Percentiles rank a stretch among this genome's conserved stretches.
phyloP scores from a whole-genome alignment of 1,284 basidiomycete genomes.

The Pascua guehoae region DNA sequence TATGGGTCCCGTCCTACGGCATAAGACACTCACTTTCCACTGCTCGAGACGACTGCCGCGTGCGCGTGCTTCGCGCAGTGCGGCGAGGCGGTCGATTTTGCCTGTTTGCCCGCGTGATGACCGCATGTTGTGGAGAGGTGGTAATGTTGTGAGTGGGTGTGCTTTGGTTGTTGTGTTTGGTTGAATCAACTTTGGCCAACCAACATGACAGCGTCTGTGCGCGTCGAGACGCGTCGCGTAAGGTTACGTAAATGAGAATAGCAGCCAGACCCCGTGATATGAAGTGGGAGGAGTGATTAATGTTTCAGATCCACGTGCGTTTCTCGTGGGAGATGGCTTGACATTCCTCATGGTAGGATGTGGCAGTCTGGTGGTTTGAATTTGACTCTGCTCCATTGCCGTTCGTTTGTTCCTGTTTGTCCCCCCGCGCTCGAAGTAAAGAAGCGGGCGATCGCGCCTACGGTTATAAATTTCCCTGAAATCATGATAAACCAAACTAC shows the following conservation, averaged over 20 bases:
- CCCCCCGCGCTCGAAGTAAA: too few species aligned
- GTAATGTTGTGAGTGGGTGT: background rate
- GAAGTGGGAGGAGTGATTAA: background rate
- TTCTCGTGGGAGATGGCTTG: too few species aligned
- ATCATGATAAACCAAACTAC: too few species aligned
- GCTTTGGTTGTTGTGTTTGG: background rate
- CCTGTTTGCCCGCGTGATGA: constrained; percentile 1
- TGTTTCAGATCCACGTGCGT: too few species aligned
- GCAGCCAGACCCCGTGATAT: background rate
- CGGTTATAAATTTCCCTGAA: too few species aligned
- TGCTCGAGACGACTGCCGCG: constrained; percentile 50
- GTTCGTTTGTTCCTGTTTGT: too few species aligned
- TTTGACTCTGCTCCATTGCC: too few species aligned
- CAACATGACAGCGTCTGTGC: constrained; percentile 4
- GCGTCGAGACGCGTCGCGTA: constrained; percentile 5
- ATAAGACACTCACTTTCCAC: constrained; percentile 49
- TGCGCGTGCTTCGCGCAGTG: constrained; percentile 50
- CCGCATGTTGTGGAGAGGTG: constrained; percentile 1
- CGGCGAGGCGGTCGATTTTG: constrained; percentile 43
- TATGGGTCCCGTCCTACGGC: too few species aligned
- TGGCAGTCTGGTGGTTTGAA: too few species aligned
- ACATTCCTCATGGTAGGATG: too few species aligned
- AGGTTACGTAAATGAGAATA: background rate
- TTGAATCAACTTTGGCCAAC: constrained; percentile 2
- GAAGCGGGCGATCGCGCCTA: too few species aligned